A percentile compares a stretch with the other conserved stretches of the same genome.
phyloP scores from a whole-genome alignment of 2,329 filamentous ascomycete species.

The Mariannaea elegans region DNA sequence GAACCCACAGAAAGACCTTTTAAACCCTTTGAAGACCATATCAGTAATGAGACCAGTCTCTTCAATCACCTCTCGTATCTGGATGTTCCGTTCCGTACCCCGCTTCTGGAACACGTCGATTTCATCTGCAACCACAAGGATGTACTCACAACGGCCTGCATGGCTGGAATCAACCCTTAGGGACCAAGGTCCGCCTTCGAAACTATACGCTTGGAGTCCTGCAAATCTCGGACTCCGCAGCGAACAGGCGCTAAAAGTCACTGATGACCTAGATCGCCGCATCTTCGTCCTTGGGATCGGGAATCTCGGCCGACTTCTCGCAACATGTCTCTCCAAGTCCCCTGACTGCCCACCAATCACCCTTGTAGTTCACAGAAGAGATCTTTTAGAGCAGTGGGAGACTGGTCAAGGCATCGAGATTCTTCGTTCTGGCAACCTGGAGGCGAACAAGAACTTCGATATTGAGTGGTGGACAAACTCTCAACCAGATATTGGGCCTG shows the following conservation, averaged over 20 bases:
- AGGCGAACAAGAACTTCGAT: constrained; percentile 52
- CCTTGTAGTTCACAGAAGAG: constrained; percentile 75
- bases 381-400: constrained; percentile 59
- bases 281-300: constrained; percentile 84
- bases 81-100: background rate
- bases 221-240: constrained; percentile 38
- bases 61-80: background rate
- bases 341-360: constrained; percentile 75
- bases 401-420: constrained; percentile 55
- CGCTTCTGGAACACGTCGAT: background rate
- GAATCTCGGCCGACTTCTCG: constrained; percentile 82
- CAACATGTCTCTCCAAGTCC: constrained; percentile 72
- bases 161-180: constrained; percentile 47
- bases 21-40: background rate
- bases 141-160: constrained; percentile 40
- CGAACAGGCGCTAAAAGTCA: background rate
- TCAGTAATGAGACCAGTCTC: background rate
- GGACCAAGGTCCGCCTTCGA: constrained; percentile 41
- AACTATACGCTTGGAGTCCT: constrained; percentile 49
- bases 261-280: constrained; percentile 47
- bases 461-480: constrained; percentile 65
- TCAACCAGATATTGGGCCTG: constrained; percentile 46
- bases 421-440: constrained; percentile 44
- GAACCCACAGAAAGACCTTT: background rate
- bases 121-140: constrained; percentile 21